Evolutionary conservation across 495 filamentous ascomycete species (phyloP).

Genomic region (Rhizodiscina lignyota): DNA sequence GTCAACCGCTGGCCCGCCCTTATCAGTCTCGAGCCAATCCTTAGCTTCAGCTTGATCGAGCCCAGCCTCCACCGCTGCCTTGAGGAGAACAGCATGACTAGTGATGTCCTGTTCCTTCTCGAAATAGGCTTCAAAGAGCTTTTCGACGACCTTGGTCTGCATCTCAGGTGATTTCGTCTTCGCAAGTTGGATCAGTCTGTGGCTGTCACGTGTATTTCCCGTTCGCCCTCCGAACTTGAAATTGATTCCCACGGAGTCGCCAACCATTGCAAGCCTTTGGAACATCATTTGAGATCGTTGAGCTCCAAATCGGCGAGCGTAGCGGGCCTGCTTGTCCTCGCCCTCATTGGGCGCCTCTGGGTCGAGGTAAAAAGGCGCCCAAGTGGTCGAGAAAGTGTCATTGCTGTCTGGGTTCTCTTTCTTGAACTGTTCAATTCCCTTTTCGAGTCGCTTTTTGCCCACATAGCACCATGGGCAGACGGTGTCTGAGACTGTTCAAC

Average conservation of each 20-base stretch:
- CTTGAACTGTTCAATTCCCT: conserved; percentile 51
- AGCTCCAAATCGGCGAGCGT: conserved; percentile 39
- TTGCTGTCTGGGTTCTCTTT: conserved; percentile 33
- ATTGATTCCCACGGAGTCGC: conserved; percentile 46
- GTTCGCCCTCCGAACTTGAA: conserved; percentile 59
- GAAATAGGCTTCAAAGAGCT: conserved; percentile 58
- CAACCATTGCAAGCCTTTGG: conserved; percentile 37
- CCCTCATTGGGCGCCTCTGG: conserved; percentile 39
- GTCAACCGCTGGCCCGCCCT: conserved; percentile 55
- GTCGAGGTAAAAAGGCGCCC: conserved; percentile 71
- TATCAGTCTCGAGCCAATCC: conserved; percentile 43
- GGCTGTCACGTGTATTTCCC: conserved; percentile 64
- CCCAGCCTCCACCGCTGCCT: conserved; percentile 46
- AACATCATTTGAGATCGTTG: conserved; percentile 39
- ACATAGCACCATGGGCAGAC: conserved; percentile 83
- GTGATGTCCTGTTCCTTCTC: conserved; percentile 69
- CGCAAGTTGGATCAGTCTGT: conserved; percentile 56
- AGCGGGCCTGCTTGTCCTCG: conserved; percentile 39
- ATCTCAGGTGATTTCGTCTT: conserved; percentile 35
- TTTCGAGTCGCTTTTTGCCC: conserved; percentile 57
- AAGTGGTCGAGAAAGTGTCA: conserved; percentile 56
- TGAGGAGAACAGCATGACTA: conserved; percentile 35
- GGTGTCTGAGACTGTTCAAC: conserved; percentile 59
- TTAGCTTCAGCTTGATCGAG: conserved; percentile 40
- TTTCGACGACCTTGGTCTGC: conserved; percentile 47